phyloP scores from a whole-genome alignment of 2,329 filamentous ascomycete genomes.

The Pseudogymnoascus sp. region DNA sequence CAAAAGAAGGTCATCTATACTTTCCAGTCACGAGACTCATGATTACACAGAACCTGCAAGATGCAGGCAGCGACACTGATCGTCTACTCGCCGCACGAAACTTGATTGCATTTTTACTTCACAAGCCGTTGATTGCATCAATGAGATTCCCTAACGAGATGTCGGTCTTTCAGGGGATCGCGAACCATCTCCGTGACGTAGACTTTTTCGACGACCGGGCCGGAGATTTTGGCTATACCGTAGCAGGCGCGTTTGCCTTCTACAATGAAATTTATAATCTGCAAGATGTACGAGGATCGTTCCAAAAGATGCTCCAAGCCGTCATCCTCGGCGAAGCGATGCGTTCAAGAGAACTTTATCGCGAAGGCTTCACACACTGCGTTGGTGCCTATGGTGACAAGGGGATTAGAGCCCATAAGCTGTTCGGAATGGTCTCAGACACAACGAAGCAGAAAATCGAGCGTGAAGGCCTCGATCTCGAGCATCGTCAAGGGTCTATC shows the following conservation, averaged over 20 bases:
- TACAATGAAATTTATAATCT: slow-evolving; percentile 72
- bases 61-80: slow-evolving; percentile 40
- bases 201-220: slow-evolving; percentile 50
- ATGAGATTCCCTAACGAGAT: slow-evolving; percentile 45
- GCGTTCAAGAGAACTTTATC: slow-evolving; percentile 74
- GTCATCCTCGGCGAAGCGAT: slow-evolving; percentile 84
- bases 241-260: slow-evolving; percentile 59
- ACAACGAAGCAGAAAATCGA: slow-evolving; percentile 74
- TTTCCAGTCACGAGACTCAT: slow-evolving; percentile 34
- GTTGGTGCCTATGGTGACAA: slow-evolving; percentile 67
- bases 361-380: slow-evolving; percentile 84
- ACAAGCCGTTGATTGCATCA: slow-evolving; percentile 56
- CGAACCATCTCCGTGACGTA: slow-evolving; percentile 47
- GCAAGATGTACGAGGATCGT: slow-evolving; percentile 71
- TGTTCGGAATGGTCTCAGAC: slow-evolving; percentile 62
- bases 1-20: slow-evolving; percentile 44
- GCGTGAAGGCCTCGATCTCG: slow-evolving; percentile 71
- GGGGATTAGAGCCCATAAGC: slow-evolving; percentile 48
- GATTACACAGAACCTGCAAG: slow-evolving; percentile 31
- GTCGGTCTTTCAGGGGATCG: slow-evolving; percentile 46
- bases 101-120: slow-evolving; percentile 58
- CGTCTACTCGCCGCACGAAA: slow-evolving; percentile 54
- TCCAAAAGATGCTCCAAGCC: slow-evolving; percentile 83
- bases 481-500: slow-evolving; percentile 62
- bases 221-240: slow-evolving; percentile 51